phyloP scores from a whole-genome alignment of 805 yeast genomes.

The Helenozyma baotianmanensis region DNA sequence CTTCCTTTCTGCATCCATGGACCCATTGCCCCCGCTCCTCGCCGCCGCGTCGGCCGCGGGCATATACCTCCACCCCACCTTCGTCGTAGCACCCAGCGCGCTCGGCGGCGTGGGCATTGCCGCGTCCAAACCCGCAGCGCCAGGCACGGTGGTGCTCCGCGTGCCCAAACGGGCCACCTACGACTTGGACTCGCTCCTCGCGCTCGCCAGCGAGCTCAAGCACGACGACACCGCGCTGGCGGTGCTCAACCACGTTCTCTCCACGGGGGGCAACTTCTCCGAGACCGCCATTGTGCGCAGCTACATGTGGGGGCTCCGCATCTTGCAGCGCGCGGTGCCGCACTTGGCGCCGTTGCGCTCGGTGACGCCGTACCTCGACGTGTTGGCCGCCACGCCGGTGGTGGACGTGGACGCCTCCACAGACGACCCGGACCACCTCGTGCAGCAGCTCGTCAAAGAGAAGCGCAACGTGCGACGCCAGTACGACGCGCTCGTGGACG shows the following conservation, averaged over 20 bases:
- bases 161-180: constrained; percentile 7
- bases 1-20: too few species aligned
- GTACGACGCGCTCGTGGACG: constrained; percentile 1
- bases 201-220: constrained; percentile 3
- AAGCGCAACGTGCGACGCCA: constrained; percentile 4
- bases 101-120: constrained; percentile 14
- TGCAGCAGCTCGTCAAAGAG: constrained; percentile 3
- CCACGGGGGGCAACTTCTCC: constrained; percentile 3
- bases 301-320: constrained; percentile 11
- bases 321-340: neutral
- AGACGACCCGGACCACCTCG: constrained; percentile 2
- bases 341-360: constrained; percentile 1
- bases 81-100: constrained; percentile 4
- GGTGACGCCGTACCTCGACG: constrained; percentile 9
- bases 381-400: constrained; percentile 8
- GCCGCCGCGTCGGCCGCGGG: too few species aligned
- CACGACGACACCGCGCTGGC: constrained; percentile 1
- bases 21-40: too few species aligned
- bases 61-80: constrained; percentile 3
- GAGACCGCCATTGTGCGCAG: constrained; percentile 14
- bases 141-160: constrained; percentile 8
- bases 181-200: constrained; percentile 8
- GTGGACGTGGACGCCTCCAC: constrained; percentile 5
- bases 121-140: constrained; percentile 1
- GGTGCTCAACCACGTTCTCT: constrained; percentile 5